Evolutionary conservation across 768 basidiomycete genomes (phyloP), one percentile per base, ranked within the genome.

Genomic region (Kwoniella botswanensis): DNA sequence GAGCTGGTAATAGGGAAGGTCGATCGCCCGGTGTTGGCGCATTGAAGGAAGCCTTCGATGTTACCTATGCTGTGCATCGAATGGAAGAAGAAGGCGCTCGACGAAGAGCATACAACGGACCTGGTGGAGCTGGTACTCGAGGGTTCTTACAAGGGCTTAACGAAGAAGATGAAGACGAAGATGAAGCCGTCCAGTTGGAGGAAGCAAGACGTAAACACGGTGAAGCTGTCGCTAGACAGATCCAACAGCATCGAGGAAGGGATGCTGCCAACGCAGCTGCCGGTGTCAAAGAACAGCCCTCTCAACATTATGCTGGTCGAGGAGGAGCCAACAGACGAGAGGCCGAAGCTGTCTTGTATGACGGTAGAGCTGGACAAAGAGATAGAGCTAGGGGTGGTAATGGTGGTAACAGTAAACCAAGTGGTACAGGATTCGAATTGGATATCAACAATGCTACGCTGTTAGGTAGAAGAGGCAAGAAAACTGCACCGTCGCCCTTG

Each of bases 71-170:
- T 3, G 97, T 99, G 0, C 97, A 99, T 84, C 90, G 96, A 18
- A 98, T 98, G 96, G 96, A 98, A 82, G 97, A 99, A 84, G 97
- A 99, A 84, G 96, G 94, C 15, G 92, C 92, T 0, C 88, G 93
- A 65, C 86, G 93, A 62, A 88, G 92, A 26, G 93, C 91, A 57
- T 92, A 91, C 84, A 90, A 92, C 65, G 91, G 90, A 12, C 87
- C 88, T 3, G 91, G 90, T 18, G 93, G 91, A 35, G 91, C 90
- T 0, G 94, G 94, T 22, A 85, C 85, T 3, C 88, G 89, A 22
- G 92, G 92, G 4, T 93, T 92, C 86, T 85, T 98, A 22, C 87
- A 87, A 10, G 93, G 91, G 5, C 87, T 99, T 73, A 97, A 98
- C 82, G 97, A 98, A 79, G 94, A 94, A 65, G 94, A 95, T 67